These are phyloP conservation scores for Cucurbitaria berberidis DNA, from an alignment of 2,329 filamentous ascomycete species.

Conservation along the genomic window DNA sequence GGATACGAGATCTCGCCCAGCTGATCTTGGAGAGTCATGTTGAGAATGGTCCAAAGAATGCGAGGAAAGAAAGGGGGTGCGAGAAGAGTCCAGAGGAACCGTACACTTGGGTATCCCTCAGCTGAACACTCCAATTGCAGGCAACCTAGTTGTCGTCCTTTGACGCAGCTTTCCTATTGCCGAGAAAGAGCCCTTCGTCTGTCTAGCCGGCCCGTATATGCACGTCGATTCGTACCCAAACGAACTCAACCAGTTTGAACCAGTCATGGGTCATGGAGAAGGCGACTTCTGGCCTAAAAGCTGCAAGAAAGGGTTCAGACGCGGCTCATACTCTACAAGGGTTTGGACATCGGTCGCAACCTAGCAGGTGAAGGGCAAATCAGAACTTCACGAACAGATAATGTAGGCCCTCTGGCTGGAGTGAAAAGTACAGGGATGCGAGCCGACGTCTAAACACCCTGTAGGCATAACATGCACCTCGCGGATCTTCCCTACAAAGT, in stretches of 20 bases:
- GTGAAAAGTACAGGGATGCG: too few species aligned
- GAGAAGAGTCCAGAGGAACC: neutral
- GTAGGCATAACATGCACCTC: neutral
- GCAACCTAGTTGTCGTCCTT: neutral
- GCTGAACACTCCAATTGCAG: neutral
- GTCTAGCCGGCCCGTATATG: neutral
- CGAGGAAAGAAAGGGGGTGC: neutral
- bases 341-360: too few species aligned
- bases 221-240: neutral
- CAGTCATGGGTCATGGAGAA: neutral
- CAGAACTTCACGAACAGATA: too few species aligned
- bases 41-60: neutral
- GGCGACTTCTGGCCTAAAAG: too few species aligned
- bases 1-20: neutral
- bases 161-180: neutral
- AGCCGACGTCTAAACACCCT: too few species aligned
- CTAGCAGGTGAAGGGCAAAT: too few species aligned
- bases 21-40: conserved; percentile 1
- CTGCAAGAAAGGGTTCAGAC: neutral
- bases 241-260: neutral
- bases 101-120: neutral
- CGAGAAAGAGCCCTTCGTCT: neutral
- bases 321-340: too few species aligned
- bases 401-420: too few species aligned
- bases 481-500: neutral